Evolutionary conservation across 345 rosid species (phyloP), one percentile per base, ranked within the genome.

Genomic region (Bruguiera sexangula): DNA sequence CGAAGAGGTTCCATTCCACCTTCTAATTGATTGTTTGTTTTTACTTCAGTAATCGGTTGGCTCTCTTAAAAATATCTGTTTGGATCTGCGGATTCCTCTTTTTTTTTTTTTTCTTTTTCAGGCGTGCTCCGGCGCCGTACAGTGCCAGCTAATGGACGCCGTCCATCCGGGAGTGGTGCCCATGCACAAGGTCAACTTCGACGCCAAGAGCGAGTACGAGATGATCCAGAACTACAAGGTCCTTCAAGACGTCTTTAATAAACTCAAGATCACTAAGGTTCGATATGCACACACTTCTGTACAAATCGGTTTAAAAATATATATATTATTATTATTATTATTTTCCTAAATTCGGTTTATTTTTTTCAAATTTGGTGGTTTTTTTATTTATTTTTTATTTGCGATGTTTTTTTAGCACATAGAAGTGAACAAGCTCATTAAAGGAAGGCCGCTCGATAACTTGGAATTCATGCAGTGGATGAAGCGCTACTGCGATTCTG

Each of bases 381-480:
- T 51, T 0, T 24, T 24, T 24, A 24, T 24, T 24, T 24, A 0
- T 0, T 16, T 30, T 32, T 4, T 24, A 19, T 54, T 30, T 9
- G 24, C 16, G 37, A 6, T 27, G 8, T 3, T 54, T 70, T 7
- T 54, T 13, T 69, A 96, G 98, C 90, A 96, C 75, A 87, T 92
- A 0, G 98, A 96, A 29, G 99, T 96, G 77, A 90, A 76, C 76
- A 96, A 92, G 79, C 85, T 96, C 6, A 89, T 90, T 66, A 96
- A 96, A 70, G 98, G 99, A 53, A 86, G 99, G 69, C 97, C 97
- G 51, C 86, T 96, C 63, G 99, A 96, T 69, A 96, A 96, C 76
- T 76, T 96, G 89, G 99, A 92, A 83, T 96, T 96, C 56, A 90
- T 92, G 87, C 98, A 92, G 64, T 96, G 98, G 99, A 76, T 96